Evolutionary conservation across 2,329 filamentous ascomycete species (phyloP).

Genomic region (Microcyclosporella mali): DNA sequence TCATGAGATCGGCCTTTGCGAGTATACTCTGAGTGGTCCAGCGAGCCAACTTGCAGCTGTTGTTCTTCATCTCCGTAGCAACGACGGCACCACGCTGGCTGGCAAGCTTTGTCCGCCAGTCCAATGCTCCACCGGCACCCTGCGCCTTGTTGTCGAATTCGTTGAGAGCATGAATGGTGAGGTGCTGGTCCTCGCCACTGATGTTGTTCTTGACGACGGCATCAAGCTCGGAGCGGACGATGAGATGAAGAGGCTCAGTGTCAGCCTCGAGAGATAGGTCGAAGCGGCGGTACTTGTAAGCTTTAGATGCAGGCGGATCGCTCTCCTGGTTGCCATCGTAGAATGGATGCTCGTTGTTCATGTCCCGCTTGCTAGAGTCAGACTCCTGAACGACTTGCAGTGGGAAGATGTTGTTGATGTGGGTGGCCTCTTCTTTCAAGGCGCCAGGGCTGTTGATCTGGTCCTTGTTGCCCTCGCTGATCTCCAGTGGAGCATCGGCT

Average conservation of each 20-base stretch:
- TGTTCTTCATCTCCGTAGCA: slow-evolving; percentile 99
- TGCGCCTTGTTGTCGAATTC: slow-evolving; percentile 98
- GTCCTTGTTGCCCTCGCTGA: slow-evolving; percentile 88
- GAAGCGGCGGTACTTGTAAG: slow-evolving; percentile 97
- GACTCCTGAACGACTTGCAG: slow-evolving; percentile 89
- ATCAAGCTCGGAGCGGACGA: slow-evolving; percentile 92
- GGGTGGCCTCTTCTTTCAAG: slow-evolving; percentile 92
- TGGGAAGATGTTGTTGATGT: slow-evolving; percentile 98
- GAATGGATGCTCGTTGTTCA: slow-evolving; percentile 90
- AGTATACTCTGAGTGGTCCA: slow-evolving; percentile 98
- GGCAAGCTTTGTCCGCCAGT: slow-evolving; percentile 93
- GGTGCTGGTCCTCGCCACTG: slow-evolving; percentile 81
- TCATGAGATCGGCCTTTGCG: slow-evolving; percentile 96
- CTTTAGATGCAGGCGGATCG: slow-evolving; percentile 89
- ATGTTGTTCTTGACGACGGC: slow-evolving; percentile 93
- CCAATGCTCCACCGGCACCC: slow-evolving; percentile 85
- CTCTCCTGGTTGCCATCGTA: slow-evolving; percentile 91
- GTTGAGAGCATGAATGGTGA: slow-evolving; percentile 94
- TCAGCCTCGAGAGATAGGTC: slow-evolving; percentile 86
- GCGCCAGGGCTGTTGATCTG: slow-evolving; percentile 88
- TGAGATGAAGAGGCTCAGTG: slow-evolving; percentile 84
- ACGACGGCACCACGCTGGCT: slow-evolving; percentile 94
- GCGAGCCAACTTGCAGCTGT: slow-evolving; percentile 94
- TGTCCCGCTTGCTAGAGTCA: slow-evolving; percentile 69
- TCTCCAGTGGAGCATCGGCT: slow-evolving; percentile 85